Conservation (phyloP, 345 rosid species). For the Populus alba region DNA sequence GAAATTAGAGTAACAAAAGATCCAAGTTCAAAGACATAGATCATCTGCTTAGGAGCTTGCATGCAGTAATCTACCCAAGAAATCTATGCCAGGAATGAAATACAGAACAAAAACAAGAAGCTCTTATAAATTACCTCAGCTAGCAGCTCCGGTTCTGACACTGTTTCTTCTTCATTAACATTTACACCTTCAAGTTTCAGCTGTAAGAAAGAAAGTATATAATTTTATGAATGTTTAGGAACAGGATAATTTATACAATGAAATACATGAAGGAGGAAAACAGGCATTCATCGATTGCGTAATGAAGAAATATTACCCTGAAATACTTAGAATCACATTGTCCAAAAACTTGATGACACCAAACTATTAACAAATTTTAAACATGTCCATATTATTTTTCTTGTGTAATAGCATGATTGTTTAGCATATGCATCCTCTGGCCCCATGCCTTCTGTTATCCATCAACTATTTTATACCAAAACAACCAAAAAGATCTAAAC, state of each 20-base stretch:
- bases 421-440: neutral
- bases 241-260: neutral
- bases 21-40: no score
- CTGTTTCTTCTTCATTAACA: conserved; percentile 85
- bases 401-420: neutral
- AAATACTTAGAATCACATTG: neutral
- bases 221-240: conserved; percentile 7
- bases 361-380: no score
- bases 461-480: neutral
- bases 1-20: neutral
- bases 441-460: neutral
- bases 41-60: neutral
- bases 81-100: no score
- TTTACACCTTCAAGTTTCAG: conserved; percentile 68
- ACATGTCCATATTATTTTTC: neutral
- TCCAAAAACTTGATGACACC: no score
- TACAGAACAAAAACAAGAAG: neutral
- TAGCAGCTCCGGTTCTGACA: conserved; percentile 69
- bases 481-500: neutral
- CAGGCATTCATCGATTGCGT: neutral
- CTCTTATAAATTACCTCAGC: conserved; percentile 51
- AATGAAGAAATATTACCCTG: conserved; percentile 3
- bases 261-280: neutral
- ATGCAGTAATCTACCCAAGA: neutral
- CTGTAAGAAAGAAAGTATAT: conserved; percentile 30